Conservation (phyloP, 371 early-diverging fungal species). For the Mucor mucedo region DNA sequence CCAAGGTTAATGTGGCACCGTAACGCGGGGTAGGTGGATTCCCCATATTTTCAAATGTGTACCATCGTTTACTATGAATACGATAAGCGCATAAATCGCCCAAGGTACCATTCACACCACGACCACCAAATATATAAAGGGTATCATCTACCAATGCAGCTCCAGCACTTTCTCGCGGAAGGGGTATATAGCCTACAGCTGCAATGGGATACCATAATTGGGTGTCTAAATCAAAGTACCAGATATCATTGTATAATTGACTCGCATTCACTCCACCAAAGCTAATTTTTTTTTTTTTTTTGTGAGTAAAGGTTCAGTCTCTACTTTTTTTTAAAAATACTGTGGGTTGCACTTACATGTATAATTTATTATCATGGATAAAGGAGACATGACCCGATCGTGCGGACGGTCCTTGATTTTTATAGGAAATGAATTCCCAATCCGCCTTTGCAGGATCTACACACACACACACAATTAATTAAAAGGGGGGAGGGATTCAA, state of each 20-base stretch:
- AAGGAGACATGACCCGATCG: conserved; percentile 57
- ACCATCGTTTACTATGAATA: conserved; percentile 68
- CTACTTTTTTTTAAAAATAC: not conserved
- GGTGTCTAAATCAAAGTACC: conserved; percentile 59
- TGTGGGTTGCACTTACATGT: conserved; percentile 43
- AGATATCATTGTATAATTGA: conserved; percentile 69
- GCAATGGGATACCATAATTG: conserved; percentile 60
- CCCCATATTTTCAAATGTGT: conserved; percentile 69
- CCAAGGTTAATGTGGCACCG: conserved; percentile 59
- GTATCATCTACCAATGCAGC: conserved; percentile 67
- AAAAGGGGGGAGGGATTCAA: too few relatives aligned
- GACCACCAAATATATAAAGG: conserved; percentile 73
- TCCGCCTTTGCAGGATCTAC: conserved; percentile 42
- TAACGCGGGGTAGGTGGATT: conserved; percentile 63
- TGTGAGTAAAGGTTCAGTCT: conserved; percentile 11
- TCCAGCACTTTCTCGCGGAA: conserved; percentile 63
- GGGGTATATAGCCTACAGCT: conserved; percentile 68
- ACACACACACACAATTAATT: too few relatives aligned
- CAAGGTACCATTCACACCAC: conserved; percentile 55
- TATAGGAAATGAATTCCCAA: conserved; percentile 48
- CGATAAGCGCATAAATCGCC: conserved; percentile 71
- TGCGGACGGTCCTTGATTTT: conserved; percentile 48
- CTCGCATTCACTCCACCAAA: conserved; percentile 72
- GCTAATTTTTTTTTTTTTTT: too few relatives aligned
- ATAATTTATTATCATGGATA: conserved; percentile 50